Percentiles rank a stretch among this genome's conserved stretches.
These are phyloP conservation scores for Candida jianshihensis DNA, from an alignment of 805 yeast species.

Conservation along the genomic window DNA sequence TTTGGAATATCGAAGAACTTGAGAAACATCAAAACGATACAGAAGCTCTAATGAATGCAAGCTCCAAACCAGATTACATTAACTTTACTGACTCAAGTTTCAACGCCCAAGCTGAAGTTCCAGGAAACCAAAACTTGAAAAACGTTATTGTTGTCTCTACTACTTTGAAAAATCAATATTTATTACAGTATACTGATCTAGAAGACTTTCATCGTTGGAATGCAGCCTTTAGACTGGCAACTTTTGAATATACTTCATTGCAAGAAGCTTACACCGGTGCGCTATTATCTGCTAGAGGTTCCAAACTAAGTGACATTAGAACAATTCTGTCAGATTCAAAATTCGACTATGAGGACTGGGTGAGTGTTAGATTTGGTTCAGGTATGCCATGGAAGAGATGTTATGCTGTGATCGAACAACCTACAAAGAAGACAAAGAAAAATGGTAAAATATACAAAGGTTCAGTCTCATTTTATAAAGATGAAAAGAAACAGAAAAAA, in stretches of 20 bases:
- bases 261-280: constrained; percentile 98
- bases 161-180: constrained; percentile 80
- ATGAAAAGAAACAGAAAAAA: constrained; percentile 67
- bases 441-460: constrained; percentile 34
- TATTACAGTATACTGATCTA: constrained; percentile 67
- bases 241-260: constrained; percentile 72
- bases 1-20: constrained; percentile 78
- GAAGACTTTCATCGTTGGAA: constrained; percentile 71
- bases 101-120: constrained; percentile 61
- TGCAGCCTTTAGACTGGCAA: constrained; percentile 72
- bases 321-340: constrained; percentile 81
- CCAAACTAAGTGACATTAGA: constrained; percentile 78
- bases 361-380: constrained; percentile 86
- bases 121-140: constrained; percentile 56
- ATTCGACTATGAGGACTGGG: constrained; percentile 90
- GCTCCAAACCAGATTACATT: constrained; percentile 76
- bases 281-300: constrained; percentile 82
- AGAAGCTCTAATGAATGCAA: constrained; percentile 46
- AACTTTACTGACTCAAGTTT: constrained; percentile 88
- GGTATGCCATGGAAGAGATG: constrained; percentile 98
- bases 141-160: constrained; percentile 83
- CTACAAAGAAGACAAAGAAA: constrained; percentile 39
- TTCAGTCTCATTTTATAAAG: constrained; percentile 58
- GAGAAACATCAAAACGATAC: constrained; percentile 39
- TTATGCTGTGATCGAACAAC: constrained; percentile 80